Conservation (phyloP, 768 basidiomycete genomes). For the Daedaleopsis sinensis region DNA sequence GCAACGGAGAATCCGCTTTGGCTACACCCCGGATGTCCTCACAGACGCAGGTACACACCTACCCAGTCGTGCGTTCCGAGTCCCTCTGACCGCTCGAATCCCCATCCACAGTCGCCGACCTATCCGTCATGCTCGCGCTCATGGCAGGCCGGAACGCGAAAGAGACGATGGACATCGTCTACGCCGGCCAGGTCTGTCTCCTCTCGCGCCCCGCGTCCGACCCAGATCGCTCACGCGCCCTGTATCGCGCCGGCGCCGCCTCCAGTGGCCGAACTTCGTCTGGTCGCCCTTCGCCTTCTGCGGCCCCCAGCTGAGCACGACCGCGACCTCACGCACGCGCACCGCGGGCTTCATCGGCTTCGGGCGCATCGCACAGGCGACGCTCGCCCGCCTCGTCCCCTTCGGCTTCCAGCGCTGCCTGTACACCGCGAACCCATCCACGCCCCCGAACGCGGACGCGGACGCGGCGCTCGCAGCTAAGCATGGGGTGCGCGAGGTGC, state of each 20-base stretch:
- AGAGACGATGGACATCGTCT: constrained; percentile 63
- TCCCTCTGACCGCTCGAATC: background rate
- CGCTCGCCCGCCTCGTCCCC: constrained; percentile 73
- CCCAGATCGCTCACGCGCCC: no score
- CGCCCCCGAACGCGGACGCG: constrained; percentile 42
- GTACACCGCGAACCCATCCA: constrained; percentile 64
- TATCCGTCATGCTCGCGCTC: constrained; percentile 86
- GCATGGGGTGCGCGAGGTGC: constrained; percentile 41
- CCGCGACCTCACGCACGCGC: constrained; percentile 49
- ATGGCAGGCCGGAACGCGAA: constrained; percentile 91
- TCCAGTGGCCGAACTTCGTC: constrained; percentile 74
- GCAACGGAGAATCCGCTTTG: constrained; percentile 67
- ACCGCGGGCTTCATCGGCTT: constrained; percentile 94
- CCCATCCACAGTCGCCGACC: constrained; percentile 75
- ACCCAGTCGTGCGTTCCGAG: background rate
- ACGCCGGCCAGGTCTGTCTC: constrained; percentile 63
- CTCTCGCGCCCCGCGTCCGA: background rate
- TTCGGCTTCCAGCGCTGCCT: constrained; percentile 81
- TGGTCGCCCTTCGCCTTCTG: constrained; percentile 89
- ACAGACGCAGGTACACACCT: constrained; percentile 76
- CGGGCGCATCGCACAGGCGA: constrained; percentile 90
- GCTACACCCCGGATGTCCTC: constrained; percentile 93
- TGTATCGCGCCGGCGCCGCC: no score
- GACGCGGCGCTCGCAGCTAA: constrained; percentile 37
- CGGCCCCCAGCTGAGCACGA: constrained; percentile 77